Conservation (phyloP, 108 stramenopile species). For the Cylindrotheca fusiformis region DNA sequence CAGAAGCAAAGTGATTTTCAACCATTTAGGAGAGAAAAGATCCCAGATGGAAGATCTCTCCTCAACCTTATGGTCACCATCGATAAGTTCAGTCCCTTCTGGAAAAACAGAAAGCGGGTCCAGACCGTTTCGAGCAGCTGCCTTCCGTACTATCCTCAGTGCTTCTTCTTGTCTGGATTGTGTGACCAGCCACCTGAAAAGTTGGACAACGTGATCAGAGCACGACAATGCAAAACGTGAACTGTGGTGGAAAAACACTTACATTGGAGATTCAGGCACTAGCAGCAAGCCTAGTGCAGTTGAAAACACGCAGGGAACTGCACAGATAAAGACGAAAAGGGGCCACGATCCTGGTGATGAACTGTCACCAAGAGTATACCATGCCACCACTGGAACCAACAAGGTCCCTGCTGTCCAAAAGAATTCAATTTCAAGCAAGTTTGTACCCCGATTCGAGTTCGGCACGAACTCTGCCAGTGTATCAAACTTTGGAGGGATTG, state of each 20-base stretch:
- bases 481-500: constrained; percentile 19
- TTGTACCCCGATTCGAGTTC: constrained; percentile 32
- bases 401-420: constrained; percentile 71
- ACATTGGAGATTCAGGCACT: constrained; percentile 52
- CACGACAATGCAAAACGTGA: too few species aligned
- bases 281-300: constrained; percentile 34
- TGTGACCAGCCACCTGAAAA: constrained; percentile 59
- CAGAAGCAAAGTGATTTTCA: constrained; percentile 38
- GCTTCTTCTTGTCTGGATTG: constrained; percentile 56
- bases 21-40: constrained; percentile 47
- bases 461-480: constrained; percentile 49
- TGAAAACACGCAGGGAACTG: constrained; percentile 56
- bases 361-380: constrained; percentile 34
- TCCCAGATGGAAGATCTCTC: constrained; percentile 12
- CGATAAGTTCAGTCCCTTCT: constrained; percentile 12
- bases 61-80: constrained; percentile 30
- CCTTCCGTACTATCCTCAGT: constrained; percentile 38
- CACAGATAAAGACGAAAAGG: constrained; percentile 49
- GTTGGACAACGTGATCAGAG: too few species aligned
- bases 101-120: constrained; percentile 46
- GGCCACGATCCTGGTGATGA: constrained; percentile 41
- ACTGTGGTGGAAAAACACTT: too few species aligned
- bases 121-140: constrained; percentile 46
- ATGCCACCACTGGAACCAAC: constrained; percentile 58
- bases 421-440: constrained; percentile 52